Percentiles rank a stretch among this genome's conserved stretches.
phyloP scores from a whole-genome alignment of 1,284 basidiomycete species.

The Ustilago cynodontis region DNA sequence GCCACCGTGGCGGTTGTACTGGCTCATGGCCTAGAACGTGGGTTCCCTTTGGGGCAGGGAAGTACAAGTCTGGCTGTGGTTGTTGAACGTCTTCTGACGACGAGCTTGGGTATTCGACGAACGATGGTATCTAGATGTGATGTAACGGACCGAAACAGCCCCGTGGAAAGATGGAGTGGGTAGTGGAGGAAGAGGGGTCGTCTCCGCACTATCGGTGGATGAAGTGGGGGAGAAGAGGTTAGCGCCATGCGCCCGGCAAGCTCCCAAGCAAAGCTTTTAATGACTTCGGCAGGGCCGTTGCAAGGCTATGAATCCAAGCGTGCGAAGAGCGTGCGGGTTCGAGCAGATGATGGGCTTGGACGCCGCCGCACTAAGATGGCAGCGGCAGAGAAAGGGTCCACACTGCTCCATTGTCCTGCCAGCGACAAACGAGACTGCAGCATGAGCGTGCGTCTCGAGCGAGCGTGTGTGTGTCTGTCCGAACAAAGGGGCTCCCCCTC shows the following conservation, averaged over 20 bases:
- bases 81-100: too few species aligned
- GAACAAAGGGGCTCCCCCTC: not conserved
- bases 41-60: not conserved
- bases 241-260: not conserved
- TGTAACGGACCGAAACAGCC: not conserved
- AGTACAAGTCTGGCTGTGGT: too few species aligned
- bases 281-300: not conserved
- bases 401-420: not conserved
- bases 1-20: slow-evolving; percentile 30
- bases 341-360: not conserved
- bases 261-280: not conserved
- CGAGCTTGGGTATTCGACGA: too few species aligned
- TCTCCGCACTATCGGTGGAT: not conserved
- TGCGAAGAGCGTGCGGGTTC: not conserved
- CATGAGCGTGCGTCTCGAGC: not conserved
- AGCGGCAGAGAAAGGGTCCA: not conserved
- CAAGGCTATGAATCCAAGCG: not conserved
- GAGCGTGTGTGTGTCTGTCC: not conserved
- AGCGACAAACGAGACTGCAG: slow-evolving; percentile 3
- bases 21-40: slow-evolving; percentile 24
- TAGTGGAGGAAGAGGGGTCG: not conserved
- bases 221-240: slow-evolving; percentile 1
- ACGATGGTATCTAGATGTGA: too few species aligned
- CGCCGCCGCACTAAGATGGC: not conserved
- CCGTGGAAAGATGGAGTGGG: not conserved